Base-by-base conservation (phyloP, 257 asterid genomes). In the Coffea eugenioides region DNA sequence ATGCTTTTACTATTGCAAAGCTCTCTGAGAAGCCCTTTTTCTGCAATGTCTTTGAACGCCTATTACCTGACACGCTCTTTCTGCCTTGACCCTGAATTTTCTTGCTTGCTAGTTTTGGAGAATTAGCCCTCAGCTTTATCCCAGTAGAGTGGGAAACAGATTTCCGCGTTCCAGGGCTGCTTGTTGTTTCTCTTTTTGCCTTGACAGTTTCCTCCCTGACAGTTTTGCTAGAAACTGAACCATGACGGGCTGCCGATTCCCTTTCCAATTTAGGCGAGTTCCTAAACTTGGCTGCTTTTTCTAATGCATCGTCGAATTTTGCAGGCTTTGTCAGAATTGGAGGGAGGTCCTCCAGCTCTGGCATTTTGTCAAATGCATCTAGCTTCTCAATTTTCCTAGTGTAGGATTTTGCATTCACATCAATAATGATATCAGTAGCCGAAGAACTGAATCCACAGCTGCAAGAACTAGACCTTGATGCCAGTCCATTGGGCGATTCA, bases 1-100 rank as follows among this genome's bases (percentile, higher is more conserved):
- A 95, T 1, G 98, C 89, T 80, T 93, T 95, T 52, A 95, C 99
- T n/a, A 95, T 82, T 18, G 97, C 98, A 74, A 93, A 88, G 62
- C 99, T 89, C 79, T 89, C 96, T 0, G 92, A 73, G 71, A 76
- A 41, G 11, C 80, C 82, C 68, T 88, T 81, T 75, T 83, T 85
- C 39, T 71, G 71, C 8, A 71, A 46, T 79, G 71, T 21, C 73
- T 78, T 82, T 1, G 46, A 59, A 10, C 73, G 85, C 69, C 51
- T 80, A 14, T 78, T 73, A 62, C 73, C 43, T 8, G 88, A 88
- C 71, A 23, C 41, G 18, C 90, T 90, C 82, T 79, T 88, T 80
- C 88, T 77, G 39, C 81, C 77, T 8, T 85, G 80, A 14, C 74
- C 76, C 69, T 85, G 90, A 49, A 23, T 46, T 80, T 83, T 85